Percentiles rank a stretch among this genome's conserved stretches.
These are phyloP conservation scores for Penicillium hesseltinei DNA, from an alignment of 2,329 filamentous ascomycete species.

Conservation along the genomic window DNA sequence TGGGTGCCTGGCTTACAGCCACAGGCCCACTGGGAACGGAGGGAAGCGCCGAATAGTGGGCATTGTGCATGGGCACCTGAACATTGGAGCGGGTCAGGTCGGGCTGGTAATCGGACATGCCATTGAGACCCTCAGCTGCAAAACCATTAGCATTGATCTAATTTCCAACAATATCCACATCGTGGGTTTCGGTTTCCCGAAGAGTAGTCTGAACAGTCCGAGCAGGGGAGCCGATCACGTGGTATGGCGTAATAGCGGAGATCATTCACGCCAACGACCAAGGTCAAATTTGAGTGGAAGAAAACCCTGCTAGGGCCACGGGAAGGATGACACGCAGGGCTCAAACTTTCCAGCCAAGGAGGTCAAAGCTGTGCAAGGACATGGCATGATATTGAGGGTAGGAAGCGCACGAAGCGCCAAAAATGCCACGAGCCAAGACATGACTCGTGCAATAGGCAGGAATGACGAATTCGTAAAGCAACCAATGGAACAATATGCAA, in stretches of 20 bases:
- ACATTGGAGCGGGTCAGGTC: slow-evolving; percentile 30
- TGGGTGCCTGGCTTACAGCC: slow-evolving; percentile 21
- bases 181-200: slow-evolving; percentile 12
- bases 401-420: slow-evolving; percentile 11
- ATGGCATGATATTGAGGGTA: neutral
- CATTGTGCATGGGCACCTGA: slow-evolving; percentile 27
- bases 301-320: slow-evolving; percentile 3
- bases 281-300: slow-evolving; percentile 13
- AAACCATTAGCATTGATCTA: slow-evolving; percentile 17
- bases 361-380: slow-evolving; percentile 7
- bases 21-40: slow-evolving; percentile 20
- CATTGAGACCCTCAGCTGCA: slow-evolving; percentile 32
- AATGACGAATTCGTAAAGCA: slow-evolving; percentile 8
- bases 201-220: neutral
- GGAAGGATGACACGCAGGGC: slow-evolving; percentile 14
- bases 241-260: slow-evolving; percentile 35
- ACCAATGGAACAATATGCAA: slow-evolving; percentile 4
- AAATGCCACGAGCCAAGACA: slow-evolving; percentile 17
- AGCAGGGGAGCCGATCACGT: slow-evolving; percentile 30
- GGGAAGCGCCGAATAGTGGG: slow-evolving; percentile 23
- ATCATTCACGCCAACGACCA: slow-evolving; percentile 22
- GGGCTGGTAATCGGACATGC: slow-evolving; percentile 32
- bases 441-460: neutral
- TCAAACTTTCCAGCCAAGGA: slow-evolving; percentile 9
- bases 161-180: slow-evolving; percentile 8